Percentiles rank a stretch among this genome's conserved stretches.
Conservation (phyloP, 2,329 filamentous ascomycete species). For the Ambrosiella beaveri region DNA sequence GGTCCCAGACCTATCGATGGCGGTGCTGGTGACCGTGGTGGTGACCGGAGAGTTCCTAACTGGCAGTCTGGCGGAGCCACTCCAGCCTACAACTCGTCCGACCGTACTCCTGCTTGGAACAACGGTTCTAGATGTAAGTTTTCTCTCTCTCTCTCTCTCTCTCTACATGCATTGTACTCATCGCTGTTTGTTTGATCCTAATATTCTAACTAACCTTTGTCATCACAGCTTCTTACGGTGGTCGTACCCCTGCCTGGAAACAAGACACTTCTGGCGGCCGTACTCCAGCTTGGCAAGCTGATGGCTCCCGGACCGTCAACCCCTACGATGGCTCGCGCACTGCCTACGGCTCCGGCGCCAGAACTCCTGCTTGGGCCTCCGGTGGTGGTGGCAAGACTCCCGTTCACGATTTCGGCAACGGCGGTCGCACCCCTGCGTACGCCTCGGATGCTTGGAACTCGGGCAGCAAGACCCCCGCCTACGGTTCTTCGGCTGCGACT, state of each 20-base stretch:
- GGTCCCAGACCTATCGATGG: constrained; percentile 22
- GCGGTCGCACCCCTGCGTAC: constrained; percentile 53
- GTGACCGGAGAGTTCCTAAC: constrained; percentile 24
- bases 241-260: constrained; percentile 47
- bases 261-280: constrained; percentile 37
- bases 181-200: neutral
- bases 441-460: constrained; percentile 43
- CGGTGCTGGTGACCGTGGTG: constrained; percentile 25
- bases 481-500: constrained; percentile 42
- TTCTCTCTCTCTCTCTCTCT: neutral
- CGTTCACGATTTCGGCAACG: constrained; percentile 44
- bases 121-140: constrained; percentile 47
- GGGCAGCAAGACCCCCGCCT: constrained; percentile 64
- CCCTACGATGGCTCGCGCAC: constrained; percentile 60
- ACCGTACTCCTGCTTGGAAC: constrained; percentile 58
- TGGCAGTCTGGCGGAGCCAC: constrained; percentile 54
- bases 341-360: constrained; percentile 55
- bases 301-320: constrained; percentile 49
- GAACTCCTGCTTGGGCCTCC: constrained; percentile 64
- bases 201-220: neutral
- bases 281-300: constrained; percentile 50
- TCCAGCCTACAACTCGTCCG: constrained; percentile 43
- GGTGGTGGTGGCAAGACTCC: constrained; percentile 48
- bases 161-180: no score
- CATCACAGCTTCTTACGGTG: constrained; percentile 32